A percentile compares a stretch with the other conserved stretches of the same genome.
These are phyloP conservation scores for Glycine tomentella DNA, from an alignment of 306 rosid species.

Conservation along the genomic window DNA sequence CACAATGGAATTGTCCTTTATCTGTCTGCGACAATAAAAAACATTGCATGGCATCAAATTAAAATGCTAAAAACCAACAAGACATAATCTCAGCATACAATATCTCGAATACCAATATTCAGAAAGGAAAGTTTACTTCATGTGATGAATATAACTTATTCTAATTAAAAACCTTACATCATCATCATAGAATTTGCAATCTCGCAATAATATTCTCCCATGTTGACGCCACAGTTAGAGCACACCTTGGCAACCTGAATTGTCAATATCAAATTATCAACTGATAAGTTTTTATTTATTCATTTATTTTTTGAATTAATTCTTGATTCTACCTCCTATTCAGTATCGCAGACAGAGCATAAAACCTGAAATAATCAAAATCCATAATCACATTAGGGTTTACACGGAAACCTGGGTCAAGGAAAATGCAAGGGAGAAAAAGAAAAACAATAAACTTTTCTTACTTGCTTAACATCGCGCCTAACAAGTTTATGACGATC, in stretches of 20 bases:
- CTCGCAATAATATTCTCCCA: constrained; percentile 75
- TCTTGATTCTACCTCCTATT: constrained; percentile 52
- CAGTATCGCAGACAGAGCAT: constrained; percentile 69
- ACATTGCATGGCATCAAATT: background rate
- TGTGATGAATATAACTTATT: too few relatives aligned
- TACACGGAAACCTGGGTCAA: background rate
- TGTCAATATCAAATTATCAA: background rate
- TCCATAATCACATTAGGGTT: constrained; percentile 20
- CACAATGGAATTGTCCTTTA: constrained; percentile 74
- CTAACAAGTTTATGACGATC: constrained; percentile 69
- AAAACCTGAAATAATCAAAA: constrained; percentile 59
- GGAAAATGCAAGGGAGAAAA: background rate
- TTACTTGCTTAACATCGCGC: constrained; percentile 68
- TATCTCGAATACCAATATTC: constrained; percentile 16
- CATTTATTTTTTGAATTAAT: too few relatives aligned
- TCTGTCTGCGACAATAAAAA: constrained; percentile 56
- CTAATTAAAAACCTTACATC: constrained; percentile 23
- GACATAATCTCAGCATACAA: background rate
- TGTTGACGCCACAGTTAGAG: constrained; percentile 66
- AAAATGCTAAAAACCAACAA: constrained; percentile 7
- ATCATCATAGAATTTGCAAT: constrained; percentile 72
- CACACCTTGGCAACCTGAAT: constrained; percentile 71
- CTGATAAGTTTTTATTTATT: background rate
- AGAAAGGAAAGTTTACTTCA: constrained; percentile 12
- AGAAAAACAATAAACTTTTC: background rate